Evolutionary conservation across 129 eudicot genomes (phyloP).

Genomic region (Dittrichia graveolens): DNA sequence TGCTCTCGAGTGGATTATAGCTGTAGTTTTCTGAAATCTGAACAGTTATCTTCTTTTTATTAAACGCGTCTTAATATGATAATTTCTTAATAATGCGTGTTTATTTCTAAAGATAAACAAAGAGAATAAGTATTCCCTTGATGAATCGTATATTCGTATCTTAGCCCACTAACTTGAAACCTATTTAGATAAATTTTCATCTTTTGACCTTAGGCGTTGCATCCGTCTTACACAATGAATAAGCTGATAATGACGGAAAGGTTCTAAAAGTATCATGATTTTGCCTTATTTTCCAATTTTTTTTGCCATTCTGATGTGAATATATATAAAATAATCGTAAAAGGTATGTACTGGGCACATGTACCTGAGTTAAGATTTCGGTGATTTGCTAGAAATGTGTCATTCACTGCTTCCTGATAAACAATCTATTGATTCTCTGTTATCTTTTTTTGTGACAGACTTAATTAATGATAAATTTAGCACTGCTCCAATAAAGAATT

Average conservation of each 20-base stretch:
- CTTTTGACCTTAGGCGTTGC: slow-evolving; percentile 26
- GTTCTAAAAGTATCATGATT: slow-evolving; percentile 22
- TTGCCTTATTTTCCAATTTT: slow-evolving; percentile 7
- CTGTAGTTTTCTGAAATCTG: slow-evolving; percentile 10
- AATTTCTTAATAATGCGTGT: slow-evolving; percentile 16
- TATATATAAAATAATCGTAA: slow-evolving; percentile 3
- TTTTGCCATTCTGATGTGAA: background rate
- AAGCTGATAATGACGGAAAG: slow-evolving; percentile 27
- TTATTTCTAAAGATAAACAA: slow-evolving; percentile 14
- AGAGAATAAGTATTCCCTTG: background rate
- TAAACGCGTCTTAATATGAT: slow-evolving; percentile 9
- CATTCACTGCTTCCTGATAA: slow-evolving; percentile 23
- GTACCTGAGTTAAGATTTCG: slow-evolving; percentile 17
- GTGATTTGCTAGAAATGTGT: slow-evolving; percentile 28
- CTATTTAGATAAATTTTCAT: background rate
- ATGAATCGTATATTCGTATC: background rate
- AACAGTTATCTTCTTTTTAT: slow-evolving; percentile 16
- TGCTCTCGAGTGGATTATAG: slow-evolving; percentile 5
- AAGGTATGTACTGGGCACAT: slow-evolving; percentile 24
- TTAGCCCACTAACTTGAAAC: background rate
- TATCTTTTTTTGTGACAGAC: slow-evolving; percentile 16
- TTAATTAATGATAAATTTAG: slow-evolving; percentile 8
- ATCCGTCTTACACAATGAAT: slow-evolving; percentile 27
- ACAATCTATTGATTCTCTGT: slow-evolving; percentile 12
- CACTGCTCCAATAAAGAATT: slow-evolving; percentile 19